Conservation (phyloP, 768 basidiomycete genomes). For the Kwoniella heveanensis region DNA sequence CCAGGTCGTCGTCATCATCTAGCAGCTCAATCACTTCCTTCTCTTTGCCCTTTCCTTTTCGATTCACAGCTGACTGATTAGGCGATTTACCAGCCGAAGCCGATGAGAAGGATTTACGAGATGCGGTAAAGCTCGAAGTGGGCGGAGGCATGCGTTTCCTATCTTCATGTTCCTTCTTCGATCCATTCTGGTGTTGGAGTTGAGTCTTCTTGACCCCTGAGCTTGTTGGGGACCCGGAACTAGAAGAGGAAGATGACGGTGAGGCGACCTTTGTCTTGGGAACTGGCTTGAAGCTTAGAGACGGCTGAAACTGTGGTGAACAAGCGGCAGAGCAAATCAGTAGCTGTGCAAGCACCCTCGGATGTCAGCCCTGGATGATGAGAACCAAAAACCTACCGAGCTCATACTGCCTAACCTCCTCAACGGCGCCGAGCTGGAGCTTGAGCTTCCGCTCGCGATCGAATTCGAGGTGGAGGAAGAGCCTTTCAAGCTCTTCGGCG, state of each 20-base stretch:
- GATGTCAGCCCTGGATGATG: too few relatives aligned
- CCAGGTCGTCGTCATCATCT: constrained; percentile 31
- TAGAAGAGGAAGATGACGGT: constrained; percentile 8
- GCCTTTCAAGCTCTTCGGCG: neutral
- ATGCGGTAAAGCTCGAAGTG: constrained; percentile 8
- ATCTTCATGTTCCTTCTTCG: constrained; percentile 26
- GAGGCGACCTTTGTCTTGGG: constrained; percentile 13
- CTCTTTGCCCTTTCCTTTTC: constrained; percentile 25
- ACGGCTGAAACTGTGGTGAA: constrained; percentile 37
- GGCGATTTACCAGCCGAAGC: neutral
- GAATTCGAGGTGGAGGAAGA: constrained; percentile 9
- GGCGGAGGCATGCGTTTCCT: constrained; percentile 45
- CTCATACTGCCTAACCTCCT: constrained; percentile 45
- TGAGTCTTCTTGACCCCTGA: too few relatives aligned
- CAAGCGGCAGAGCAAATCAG: too few relatives aligned
- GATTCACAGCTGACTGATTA: neutral
- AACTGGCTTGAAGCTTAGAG: constrained; percentile 38
- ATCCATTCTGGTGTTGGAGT: too few relatives aligned
- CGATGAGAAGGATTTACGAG: neutral
- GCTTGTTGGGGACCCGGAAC: constrained; percentile 13
- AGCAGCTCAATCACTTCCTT: constrained; percentile 31
- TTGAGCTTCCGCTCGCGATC: too few relatives aligned
- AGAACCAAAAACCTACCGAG: constrained; percentile 51
- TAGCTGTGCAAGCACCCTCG: too few relatives aligned
- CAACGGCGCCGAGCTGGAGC: constrained; percentile 3